Percentiles rank a stretch among this genome's conserved stretches.
phyloP scores from a whole-genome alignment of 306 rosid genomes.

The Lathyrus sativus region DNA sequence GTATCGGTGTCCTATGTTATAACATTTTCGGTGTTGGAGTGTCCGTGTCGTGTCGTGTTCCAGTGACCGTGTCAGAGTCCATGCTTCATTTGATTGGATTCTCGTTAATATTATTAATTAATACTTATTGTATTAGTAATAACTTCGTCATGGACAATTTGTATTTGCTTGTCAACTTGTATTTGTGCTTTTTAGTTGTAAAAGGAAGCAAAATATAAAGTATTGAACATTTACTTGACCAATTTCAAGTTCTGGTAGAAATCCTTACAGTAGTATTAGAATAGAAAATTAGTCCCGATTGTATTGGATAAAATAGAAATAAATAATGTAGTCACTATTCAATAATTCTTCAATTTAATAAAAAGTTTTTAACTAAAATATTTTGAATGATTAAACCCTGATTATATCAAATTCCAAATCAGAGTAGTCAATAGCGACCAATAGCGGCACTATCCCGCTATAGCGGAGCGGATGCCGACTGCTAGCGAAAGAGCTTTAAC shows the following conservation, averaged over 20 bases:
- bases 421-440: too few species aligned
- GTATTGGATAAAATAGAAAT: background rate
- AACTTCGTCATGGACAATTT: background rate
- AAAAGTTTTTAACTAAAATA: background rate
- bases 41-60: too few species aligned
- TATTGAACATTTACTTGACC: background rate
- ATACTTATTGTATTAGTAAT: background rate
- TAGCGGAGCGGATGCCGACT: too few species aligned
- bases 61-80: too few species aligned
- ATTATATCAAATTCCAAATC: too few species aligned
- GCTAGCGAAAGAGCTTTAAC: too few species aligned
- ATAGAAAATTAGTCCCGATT: background rate
- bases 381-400: background rate
- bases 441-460: too few species aligned
- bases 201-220: background rate
- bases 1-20: too few species aligned
- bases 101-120: background rate
- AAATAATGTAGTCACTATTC: background rate
- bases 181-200: background rate
- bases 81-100: background rate
- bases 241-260: slow-evolving; percentile 4
- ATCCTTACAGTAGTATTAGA: background rate
- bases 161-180: background rate
- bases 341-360: background rate
- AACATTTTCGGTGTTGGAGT: too few species aligned